Conservation (phyloP, 805 yeast genomes). For the Yarrowia sp. region DNA sequence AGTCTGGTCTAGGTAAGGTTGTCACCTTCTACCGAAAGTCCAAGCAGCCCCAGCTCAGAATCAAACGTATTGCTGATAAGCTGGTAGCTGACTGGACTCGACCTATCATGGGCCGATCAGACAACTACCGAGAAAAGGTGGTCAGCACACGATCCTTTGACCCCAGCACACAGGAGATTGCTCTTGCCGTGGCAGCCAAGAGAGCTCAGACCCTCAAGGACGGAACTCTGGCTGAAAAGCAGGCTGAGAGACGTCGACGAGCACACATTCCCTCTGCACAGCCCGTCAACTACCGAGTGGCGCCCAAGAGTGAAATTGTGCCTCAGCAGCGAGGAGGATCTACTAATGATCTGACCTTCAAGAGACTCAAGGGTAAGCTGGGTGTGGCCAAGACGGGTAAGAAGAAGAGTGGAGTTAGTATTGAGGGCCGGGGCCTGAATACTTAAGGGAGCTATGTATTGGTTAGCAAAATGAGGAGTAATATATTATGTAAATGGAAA, state of each 20-base stretch:
- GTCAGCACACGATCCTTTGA: conserved; percentile 65
- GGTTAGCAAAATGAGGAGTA: too few species aligned
- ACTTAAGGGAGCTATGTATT: background rate
- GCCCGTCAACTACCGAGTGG: conserved; percentile 83
- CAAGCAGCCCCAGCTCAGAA: conserved; percentile 78
- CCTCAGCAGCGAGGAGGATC: conserved; percentile 41
- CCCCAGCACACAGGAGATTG: conserved; percentile 35
- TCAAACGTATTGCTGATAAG: conserved; percentile 86
- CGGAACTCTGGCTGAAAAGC: conserved; percentile 71
- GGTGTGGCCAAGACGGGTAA: conserved; percentile 23
- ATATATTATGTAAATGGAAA: too few species aligned
- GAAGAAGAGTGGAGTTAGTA: conserved; percentile 72
- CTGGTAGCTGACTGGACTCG: conserved; percentile 97
- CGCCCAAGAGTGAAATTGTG: conserved; percentile 60
- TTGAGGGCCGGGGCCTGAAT: conserved; percentile 59
- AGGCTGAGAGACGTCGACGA: conserved; percentile 86
- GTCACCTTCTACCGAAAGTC: conserved; percentile 90
- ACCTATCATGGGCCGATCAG: conserved; percentile 94
- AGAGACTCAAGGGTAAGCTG: conserved; percentile 63
- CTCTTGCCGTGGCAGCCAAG: conserved; percentile 17
- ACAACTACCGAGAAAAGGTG: conserved; percentile 84
- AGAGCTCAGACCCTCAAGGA: conserved; percentile 25
- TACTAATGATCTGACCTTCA: conserved; percentile 44
- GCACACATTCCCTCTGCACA: conserved; percentile 95
- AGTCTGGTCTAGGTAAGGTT: conserved; percentile 91